Conservation (phyloP, 805 yeast genomes). For the Suhomyces faveliae region DNA sequence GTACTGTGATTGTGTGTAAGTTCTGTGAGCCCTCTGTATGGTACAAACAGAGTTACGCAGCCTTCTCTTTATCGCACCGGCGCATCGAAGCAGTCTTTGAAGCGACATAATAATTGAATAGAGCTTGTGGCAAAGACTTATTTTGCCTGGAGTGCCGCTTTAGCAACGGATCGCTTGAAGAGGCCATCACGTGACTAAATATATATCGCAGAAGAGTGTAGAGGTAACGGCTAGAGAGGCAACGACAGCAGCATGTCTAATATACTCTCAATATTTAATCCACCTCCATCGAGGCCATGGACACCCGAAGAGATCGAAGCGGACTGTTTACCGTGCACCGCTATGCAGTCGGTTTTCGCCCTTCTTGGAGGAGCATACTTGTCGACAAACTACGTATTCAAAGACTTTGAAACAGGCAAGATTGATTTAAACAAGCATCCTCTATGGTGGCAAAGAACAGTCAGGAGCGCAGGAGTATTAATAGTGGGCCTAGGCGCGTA, state of each 20-base stretch:
- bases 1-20: conserved; percentile 8
- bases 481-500: conserved; percentile 57
- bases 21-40: not conserved
- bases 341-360: conserved; percentile 59
- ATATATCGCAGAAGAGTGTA: not conserved
- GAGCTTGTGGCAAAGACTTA: too few relatives aligned
- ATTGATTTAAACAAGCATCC: conserved; percentile 42
- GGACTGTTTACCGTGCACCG: conserved; percentile 68
- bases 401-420: conserved; percentile 41
- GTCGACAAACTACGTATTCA: conserved; percentile 54
- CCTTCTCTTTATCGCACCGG: not conserved
- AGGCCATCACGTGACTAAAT: not conserved
- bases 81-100: not conserved
- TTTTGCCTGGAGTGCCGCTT: not conserved
- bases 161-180: not conserved
- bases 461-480: conserved; percentile 53
- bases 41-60: not conserved
- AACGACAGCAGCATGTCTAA: conserved; percentile 35
- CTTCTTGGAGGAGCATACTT: conserved; percentile 64
- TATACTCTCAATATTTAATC: conserved; percentile 52
- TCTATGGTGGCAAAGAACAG: conserved; percentile 58
- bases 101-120: too few relatives aligned
- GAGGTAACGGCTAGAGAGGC: not conserved
- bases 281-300: conserved; percentile 44
- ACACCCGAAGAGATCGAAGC: conserved; percentile 40